These are phyloP conservation scores for Eutypa lata DNA, from an alignment of 2,329 filamentous ascomycete species.

Conservation along the genomic window DNA sequence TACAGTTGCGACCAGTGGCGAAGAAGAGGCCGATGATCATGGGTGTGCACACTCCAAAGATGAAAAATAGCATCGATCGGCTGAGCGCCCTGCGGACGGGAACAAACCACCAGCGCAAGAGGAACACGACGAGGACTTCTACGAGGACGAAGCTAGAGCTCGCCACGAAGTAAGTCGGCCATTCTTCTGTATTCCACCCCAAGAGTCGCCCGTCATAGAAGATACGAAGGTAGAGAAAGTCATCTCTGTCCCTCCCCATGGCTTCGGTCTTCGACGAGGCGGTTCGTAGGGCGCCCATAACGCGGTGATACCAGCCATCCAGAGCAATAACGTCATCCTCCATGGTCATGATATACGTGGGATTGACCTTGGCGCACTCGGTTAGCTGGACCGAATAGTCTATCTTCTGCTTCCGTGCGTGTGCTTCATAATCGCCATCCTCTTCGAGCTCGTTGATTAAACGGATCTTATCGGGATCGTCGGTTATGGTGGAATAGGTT, in stretches of 20 bases:
- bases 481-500: constrained; percentile 7
- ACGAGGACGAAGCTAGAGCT: constrained; percentile 7
- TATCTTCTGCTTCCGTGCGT: constrained; percentile 19
- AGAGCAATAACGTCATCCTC: constrained; percentile 26
- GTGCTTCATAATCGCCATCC: constrained; percentile 12
- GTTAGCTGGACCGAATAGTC: constrained; percentile 20
- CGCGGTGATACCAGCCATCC: constrained; percentile 24
- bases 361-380: constrained; percentile 17
- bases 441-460: constrained; percentile 13
- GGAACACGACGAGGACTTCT: constrained; percentile 3
- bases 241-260: constrained; percentile 6
- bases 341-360: constrained; percentile 19
- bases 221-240: constrained; percentile 22
- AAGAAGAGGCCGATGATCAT: constrained; percentile 23
- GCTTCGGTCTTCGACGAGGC: constrained; percentile 14
- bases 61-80: constrained; percentile 9
- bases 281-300: constrained; percentile 10
- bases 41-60: constrained; percentile 16
- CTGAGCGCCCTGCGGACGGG: constrained; percentile 11
- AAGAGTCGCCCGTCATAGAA: constrained; percentile 26
- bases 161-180: constrained; percentile 17
- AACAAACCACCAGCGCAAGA: constrained; percentile 9
- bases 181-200: constrained; percentile 26
- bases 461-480: constrained; percentile 6
- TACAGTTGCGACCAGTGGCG: constrained; percentile 19